phyloP scores from a whole-genome alignment of 1,284 basidiomycete species.

The Trichosporon sp. region DNA sequence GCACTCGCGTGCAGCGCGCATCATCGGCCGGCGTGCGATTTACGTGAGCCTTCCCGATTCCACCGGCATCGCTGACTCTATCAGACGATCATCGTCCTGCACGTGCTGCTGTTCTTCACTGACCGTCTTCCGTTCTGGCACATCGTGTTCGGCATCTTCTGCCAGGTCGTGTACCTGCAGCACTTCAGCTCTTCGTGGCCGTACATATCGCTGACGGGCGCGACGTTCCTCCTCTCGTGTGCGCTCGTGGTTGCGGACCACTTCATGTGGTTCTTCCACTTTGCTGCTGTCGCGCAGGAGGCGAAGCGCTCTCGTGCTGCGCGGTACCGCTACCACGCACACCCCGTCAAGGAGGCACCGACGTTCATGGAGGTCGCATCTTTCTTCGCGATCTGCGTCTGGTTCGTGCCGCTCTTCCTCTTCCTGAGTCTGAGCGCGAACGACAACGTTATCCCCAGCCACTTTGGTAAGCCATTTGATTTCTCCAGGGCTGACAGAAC shows the following conservation, averaged over 20 bases:
- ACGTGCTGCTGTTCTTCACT: slow-evolving; percentile 72
- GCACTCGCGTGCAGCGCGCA: slow-evolving; percentile 76
- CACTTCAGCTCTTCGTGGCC: slow-evolving; percentile 90
- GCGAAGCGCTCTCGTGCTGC: slow-evolving; percentile 52
- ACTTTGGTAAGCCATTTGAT: slow-evolving; percentile 54
- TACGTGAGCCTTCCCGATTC: slow-evolving; percentile 66
- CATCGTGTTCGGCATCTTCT: slow-evolving; percentile 74
- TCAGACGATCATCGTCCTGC: slow-evolving; percentile 74
- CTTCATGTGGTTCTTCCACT: slow-evolving; percentile 93
- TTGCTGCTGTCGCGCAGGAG: slow-evolving; percentile 67
- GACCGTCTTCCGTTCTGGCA: slow-evolving; percentile 76
- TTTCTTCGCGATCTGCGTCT: slow-evolving; percentile 65
- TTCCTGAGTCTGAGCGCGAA: slow-evolving; percentile 93
- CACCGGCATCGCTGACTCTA: neutral
- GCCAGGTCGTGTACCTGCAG: slow-evolving; percentile 83
- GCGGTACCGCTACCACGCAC: slow-evolving; percentile 55
- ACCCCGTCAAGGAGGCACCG: slow-evolving; percentile 16
- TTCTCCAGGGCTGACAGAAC: slow-evolving; percentile 73
- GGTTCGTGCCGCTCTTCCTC: slow-evolving; percentile 85
- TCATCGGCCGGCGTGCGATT: slow-evolving; percentile 74
- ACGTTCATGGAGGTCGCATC: slow-evolving; percentile 32
- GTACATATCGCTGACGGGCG: slow-evolving; percentile 79
- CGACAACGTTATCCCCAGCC: slow-evolving; percentile 80
- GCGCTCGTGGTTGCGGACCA: slow-evolving; percentile 80
- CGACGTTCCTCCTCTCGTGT: slow-evolving; percentile 80